phyloP scores from a whole-genome alignment of 2,329 filamentous ascomycete genomes.

The Cordyceps javanica region DNA sequence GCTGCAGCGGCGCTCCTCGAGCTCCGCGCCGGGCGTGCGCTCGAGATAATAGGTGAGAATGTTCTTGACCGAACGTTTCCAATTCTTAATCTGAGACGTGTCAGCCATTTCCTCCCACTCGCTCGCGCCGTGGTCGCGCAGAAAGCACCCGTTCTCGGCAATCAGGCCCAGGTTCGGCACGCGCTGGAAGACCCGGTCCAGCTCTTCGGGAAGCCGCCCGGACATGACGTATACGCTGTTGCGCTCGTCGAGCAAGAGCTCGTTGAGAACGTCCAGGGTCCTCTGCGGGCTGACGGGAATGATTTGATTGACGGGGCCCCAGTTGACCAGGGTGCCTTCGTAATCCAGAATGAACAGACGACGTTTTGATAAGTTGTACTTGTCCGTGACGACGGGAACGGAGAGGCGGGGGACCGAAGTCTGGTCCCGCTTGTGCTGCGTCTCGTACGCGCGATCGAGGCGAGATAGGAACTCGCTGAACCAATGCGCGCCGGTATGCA shows the following conservation, averaged over 20 bases:
- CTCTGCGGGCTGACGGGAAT: slow-evolving; percentile 79
- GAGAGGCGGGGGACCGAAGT: slow-evolving; percentile 82
- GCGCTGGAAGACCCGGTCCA: slow-evolving; percentile 77
- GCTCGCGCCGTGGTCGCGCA: slow-evolving; percentile 62
- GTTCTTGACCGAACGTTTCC: slow-evolving; percentile 77
- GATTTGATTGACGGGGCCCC: slow-evolving; percentile 77
- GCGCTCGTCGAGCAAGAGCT: slow-evolving; percentile 69
- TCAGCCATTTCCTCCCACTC: slow-evolving; percentile 78
- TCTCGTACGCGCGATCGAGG: slow-evolving; percentile 70
- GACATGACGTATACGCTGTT: slow-evolving; percentile 96
- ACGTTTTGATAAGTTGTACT: slow-evolving; percentile 60
- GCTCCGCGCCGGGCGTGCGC: slow-evolving; percentile 77
- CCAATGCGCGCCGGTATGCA: slow-evolving; percentile 83
- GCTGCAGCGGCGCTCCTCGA: slow-evolving; percentile 89
- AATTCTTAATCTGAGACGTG: slow-evolving; percentile 59
- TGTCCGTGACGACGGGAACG: slow-evolving; percentile 53
- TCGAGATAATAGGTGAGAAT: slow-evolving; percentile 89
- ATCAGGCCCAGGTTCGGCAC: slow-evolving; percentile 83
- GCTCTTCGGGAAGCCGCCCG: slow-evolving; percentile 76
- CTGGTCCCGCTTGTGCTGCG: slow-evolving; percentile 79
- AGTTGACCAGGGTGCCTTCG: slow-evolving; percentile 84
- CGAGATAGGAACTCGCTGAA: slow-evolving; percentile 67
- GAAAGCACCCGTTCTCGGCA: slow-evolving; percentile 89
- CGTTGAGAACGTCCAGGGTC: slow-evolving; percentile 75
- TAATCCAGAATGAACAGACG: slow-evolving; percentile 89